phyloP scores from a whole-genome alignment of 148 eudicot genomes.

The Rhododendron henanense region DNA sequence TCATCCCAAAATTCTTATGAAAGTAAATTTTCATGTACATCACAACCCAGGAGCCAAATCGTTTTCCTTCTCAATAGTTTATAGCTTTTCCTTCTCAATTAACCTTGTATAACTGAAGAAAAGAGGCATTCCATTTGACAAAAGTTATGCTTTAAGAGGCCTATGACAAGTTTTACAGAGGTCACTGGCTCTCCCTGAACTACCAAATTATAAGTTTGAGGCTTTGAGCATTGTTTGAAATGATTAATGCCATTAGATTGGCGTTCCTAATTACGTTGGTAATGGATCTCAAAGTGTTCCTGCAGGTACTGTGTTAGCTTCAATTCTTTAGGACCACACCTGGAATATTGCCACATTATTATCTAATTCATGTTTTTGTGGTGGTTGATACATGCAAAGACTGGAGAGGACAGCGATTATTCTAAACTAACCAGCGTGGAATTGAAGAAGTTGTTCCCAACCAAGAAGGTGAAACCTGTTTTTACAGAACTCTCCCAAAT shows the following conservation, averaged over 20 bases:
- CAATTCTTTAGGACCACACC: not conserved
- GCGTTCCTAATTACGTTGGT: not conserved
- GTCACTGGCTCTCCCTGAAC: not conserved
- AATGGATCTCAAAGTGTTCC: not conserved
- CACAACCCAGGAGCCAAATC: not conserved
- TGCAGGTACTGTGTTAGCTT: not conserved
- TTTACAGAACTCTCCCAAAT: not conserved
- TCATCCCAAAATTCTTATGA: not conserved
- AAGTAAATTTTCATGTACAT: not conserved
- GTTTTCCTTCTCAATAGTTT: not conserved
- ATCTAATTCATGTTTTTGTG: constrained; percentile 5
- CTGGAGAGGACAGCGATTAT: constrained; percentile 72
- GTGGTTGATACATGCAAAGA: constrained; percentile 33
- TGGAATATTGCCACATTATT: not conserved
- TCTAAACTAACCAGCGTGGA: constrained; percentile 68
- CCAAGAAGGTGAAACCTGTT: constrained; percentile 48
- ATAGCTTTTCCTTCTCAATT: not conserved
- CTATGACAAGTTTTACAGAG: not conserved
- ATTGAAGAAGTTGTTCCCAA: constrained; percentile 72
- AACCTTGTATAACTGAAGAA: not conserved
- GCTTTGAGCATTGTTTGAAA: not conserved
- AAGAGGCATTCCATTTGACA: not conserved
- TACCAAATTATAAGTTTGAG: not conserved
- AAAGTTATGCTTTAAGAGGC: not conserved
- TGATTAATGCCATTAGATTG: not conserved